phyloP scores from a whole-genome alignment of 1,284 basidiomycete species.

The Papiliotrema fonsecae region DNA sequence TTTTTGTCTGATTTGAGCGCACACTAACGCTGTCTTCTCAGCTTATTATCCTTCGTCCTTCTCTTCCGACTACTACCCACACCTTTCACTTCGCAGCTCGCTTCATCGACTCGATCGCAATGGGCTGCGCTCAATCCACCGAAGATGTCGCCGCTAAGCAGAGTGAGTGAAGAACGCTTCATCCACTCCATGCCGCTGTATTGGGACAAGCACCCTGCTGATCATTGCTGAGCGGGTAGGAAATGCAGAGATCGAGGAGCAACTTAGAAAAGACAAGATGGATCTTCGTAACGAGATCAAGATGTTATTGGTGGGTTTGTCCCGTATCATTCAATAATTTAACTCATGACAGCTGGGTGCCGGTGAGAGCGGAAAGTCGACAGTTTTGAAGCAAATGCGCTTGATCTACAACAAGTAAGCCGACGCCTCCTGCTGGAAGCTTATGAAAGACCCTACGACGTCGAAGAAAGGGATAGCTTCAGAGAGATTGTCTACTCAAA shows the following conservation, averaged over 20 bases:
- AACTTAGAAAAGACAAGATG: slow-evolving; percentile 86
- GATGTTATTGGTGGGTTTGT: slow-evolving; percentile 60
- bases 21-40: no score
- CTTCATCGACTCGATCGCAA: slow-evolving; percentile 8
- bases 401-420: slow-evolving; percentile 67
- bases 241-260: slow-evolving; percentile 93
- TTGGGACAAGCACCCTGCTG: neutral
- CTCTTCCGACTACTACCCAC: neutral
- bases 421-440: slow-evolving; percentile 1
- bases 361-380: slow-evolving; percentile 86
- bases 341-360: slow-evolving; percentile 47
- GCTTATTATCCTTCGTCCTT: no score
- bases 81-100: neutral
- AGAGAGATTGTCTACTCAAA: slow-evolving; percentile 97
- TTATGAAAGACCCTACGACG: slow-evolving; percentile 64
- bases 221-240: slow-evolving; percentile 21
- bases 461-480: slow-evolving; percentile 81
- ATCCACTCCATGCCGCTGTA: no score
- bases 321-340: neutral
- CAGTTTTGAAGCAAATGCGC: slow-evolving; percentile 94
- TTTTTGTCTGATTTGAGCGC: no score
- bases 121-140: slow-evolving; percentile 48
- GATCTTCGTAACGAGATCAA: slow-evolving; percentile 94
- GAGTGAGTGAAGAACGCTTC: slow-evolving; percentile 20
- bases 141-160: slow-evolving; percentile 45